Conservation (phyloP, 495 filamentous ascomycete genomes). For the Penicillium turbatum region DNA sequence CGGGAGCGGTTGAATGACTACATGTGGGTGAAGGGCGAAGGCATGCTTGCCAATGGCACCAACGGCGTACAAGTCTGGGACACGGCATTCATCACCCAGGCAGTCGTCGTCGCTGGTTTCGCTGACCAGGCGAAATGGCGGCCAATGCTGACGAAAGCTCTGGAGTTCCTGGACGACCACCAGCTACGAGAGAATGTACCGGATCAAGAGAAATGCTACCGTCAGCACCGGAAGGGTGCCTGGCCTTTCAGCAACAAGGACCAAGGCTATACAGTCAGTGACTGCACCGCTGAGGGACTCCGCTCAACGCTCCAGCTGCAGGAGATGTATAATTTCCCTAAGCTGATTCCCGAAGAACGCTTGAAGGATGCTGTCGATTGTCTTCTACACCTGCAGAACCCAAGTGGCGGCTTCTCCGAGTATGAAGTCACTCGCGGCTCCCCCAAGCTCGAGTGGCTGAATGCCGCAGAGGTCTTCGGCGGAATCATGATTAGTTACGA, state of each 20-base stretch:
- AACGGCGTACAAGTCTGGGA: slow-evolving; percentile 98
- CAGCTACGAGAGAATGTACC: slow-evolving; percentile 83
- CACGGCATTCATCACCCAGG: slow-evolving; percentile 83
- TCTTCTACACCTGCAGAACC: slow-evolving; percentile 86
- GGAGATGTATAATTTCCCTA: slow-evolving; percentile 68
- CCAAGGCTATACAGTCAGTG: slow-evolving; percentile 93
- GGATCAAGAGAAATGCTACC: slow-evolving; percentile 77
- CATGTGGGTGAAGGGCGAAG: slow-evolving; percentile 87
- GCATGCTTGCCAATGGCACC: slow-evolving; percentile 92
- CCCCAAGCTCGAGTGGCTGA: slow-evolving; percentile 73
- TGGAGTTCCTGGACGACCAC: slow-evolving; percentile 85
- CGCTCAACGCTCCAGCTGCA: slow-evolving; percentile 86
- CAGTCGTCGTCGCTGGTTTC: slow-evolving; percentile 71
- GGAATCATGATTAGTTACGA: slow-evolving; percentile 98
- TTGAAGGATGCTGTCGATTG: slow-evolving; percentile 87
- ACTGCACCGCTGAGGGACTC: slow-evolving; percentile 87
- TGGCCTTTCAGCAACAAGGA: slow-evolving; percentile 92
- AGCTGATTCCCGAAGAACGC: slow-evolving; percentile 65
- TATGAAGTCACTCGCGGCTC: slow-evolving; percentile 83
- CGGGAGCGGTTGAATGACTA: slow-evolving; percentile 77
- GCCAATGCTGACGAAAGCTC: slow-evolving; percentile 77
- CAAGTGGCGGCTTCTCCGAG: slow-evolving; percentile 80
- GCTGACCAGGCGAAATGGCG: slow-evolving; percentile 71
- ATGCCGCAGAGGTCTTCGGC: slow-evolving; percentile 95
- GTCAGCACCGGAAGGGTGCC: slow-evolving; percentile 85